A percentile compares a stretch with the other conserved stretches of the same genome.
Evolutionary conservation across 2,329 filamentous ascomycete genomes (phyloP).

Genomic region (Arachnomyces sp.): DNA sequence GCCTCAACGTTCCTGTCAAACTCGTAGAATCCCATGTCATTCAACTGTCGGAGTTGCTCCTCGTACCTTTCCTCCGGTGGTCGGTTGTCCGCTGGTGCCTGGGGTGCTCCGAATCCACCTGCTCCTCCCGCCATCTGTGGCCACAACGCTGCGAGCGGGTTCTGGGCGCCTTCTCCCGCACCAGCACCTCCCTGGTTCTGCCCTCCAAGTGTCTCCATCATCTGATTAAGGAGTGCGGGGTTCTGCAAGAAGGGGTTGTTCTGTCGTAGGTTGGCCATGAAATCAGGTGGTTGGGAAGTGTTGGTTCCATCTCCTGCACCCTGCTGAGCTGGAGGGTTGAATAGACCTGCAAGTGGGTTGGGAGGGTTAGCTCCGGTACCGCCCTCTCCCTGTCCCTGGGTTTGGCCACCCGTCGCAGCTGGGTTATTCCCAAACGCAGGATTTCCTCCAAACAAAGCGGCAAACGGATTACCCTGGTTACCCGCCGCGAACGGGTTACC

Average conservation of each 20-base stretch:
- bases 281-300: conserved; percentile 37
- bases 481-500: conserved; percentile 21
- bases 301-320: conserved; percentile 16
- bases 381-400: conserved; percentile 49
- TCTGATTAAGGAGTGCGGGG: conserved; percentile 49
- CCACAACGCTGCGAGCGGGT: conserved; percentile 41
- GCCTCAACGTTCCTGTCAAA: conserved; percentile 90
- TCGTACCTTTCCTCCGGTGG: conserved; percentile 92
- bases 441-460: conserved; percentile 45
- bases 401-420: conserved; percentile 58
- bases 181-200: conserved; percentile 12
- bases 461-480: conserved; percentile 54
- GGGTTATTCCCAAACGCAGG: conserved; percentile 21
- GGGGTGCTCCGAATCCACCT: conserved; percentile 37
- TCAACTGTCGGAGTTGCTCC: conserved; percentile 80
- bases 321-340: conserved; percentile 12
- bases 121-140: conserved; percentile 42
- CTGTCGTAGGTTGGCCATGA: conserved; percentile 32
- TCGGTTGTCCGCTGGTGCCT: conserved; percentile 63
- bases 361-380: conserved; percentile 17
- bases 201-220: conserved; percentile 44
- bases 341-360: conserved; percentile 3
- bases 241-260: conserved; percentile 52
- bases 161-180: conserved; percentile 27
- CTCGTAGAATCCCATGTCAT: conserved; percentile 98